Evolutionary conservation across 176 grass and related monocot genomes (phyloP), one percentile per base, ranked within the genome.

Genomic region (Pharus latifolius): DNA sequence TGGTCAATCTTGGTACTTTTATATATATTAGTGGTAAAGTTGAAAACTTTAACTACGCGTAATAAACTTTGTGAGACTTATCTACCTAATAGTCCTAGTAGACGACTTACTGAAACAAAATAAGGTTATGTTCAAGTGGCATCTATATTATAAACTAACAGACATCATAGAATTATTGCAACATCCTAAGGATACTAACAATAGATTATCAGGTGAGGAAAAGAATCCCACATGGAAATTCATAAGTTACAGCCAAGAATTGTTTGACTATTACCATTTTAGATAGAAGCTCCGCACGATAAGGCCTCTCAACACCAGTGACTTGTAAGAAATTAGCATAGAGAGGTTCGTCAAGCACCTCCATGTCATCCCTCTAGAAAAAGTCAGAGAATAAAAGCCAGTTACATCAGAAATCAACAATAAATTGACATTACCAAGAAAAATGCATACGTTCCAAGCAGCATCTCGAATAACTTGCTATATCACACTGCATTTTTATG

Each of bases 281-380:
- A 6, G 87, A 84, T 17, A 98, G 76, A 20, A 98, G 63, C 58
- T 93, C 84, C 29, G 88, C 51, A 1, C 74, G 94, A 53, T 98
- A 98, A 32, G 94, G 89, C 71, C 94, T 85, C 55, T 93, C 78
- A 29, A 88, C 38, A 7, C 81, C 86, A 4, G 89, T 90, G 63
- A 72, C 56, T 3, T 33, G 82, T 72, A 98, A 76, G 75, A 90
- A 90, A 49, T 98, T 93, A 3, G 86, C 89, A 67, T 98, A 98
- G 62, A 98, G 87, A 29, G 94, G 94, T 74, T 98, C 94, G 74
- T 98, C 94, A 13, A 98, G 74, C 67, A 98, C 89, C 49, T 93
- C 89, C 65, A 74, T 93, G 58, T 93, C 89, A 71, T 90, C 94
- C 78, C 89, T 90, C 94, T 98, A 30, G 5, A 24, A 18, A 43